These are phyloP conservation scores for Leptodontidium sp. DNA, from an alignment of 2,329 filamentous ascomycete species.

Conservation along the genomic window DNA sequence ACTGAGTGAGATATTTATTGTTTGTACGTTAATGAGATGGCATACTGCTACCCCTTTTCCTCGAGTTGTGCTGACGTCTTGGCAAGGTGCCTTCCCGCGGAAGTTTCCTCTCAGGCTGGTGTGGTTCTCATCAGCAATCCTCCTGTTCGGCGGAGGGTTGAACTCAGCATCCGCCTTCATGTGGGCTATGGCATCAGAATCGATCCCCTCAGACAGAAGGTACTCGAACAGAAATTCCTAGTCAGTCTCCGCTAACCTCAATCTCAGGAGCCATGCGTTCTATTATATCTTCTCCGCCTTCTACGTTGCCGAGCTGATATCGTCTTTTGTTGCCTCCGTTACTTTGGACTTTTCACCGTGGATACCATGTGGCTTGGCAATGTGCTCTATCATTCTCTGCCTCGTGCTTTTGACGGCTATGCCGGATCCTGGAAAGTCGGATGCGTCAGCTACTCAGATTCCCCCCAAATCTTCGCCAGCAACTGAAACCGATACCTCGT, in stretches of 20 bases:
- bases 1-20: constrained; percentile 40
- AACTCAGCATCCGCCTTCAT: constrained; percentile 45
- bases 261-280: constrained; percentile 42
- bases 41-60: not conserved
- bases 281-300: constrained; percentile 47
- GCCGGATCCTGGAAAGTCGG: constrained; percentile 30
- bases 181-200: constrained; percentile 46
- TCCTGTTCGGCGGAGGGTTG: constrained; percentile 44
- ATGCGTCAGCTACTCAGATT: not conserved
- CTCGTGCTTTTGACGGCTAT: constrained; percentile 39
- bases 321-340: constrained; percentile 41
- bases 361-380: constrained; percentile 42
- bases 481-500: not conserved
- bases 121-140: constrained; percentile 43
- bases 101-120: constrained; percentile 40
- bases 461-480: not conserved
- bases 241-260: not conserved
- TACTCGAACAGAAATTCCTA: constrained; percentile 13
- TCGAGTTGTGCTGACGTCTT: not conserved
- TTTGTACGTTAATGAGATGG: constrained; percentile 38
- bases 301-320: constrained; percentile 44
- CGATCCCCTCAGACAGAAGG: constrained; percentile 41
- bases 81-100: constrained; percentile 42
- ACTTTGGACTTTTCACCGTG: constrained; percentile 46
- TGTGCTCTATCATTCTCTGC: constrained; percentile 37